phyloP scores from a whole-genome alignment of 1,284 basidiomycete genomes.

The Tilletia walkeri region DNA sequence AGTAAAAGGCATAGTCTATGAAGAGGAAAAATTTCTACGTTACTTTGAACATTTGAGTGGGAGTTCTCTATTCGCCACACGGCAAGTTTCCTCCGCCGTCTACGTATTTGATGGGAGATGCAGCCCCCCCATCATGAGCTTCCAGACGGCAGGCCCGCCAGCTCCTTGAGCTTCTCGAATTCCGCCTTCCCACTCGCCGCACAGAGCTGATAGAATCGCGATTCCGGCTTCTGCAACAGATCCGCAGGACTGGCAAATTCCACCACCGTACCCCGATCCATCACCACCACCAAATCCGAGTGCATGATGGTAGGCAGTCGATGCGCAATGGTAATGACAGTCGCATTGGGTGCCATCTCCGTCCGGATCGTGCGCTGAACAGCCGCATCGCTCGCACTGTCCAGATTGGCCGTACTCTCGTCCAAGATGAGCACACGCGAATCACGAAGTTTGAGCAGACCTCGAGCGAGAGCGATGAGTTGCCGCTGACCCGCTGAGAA shows the following conservation, averaged over 20 bases:
- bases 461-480: conserved; percentile 62
- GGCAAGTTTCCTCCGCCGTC: too few species aligned
- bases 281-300: conserved; percentile 62
- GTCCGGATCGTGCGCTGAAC: conserved; percentile 60
- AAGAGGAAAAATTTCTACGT: too few species aligned
- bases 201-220: conserved; percentile 65
- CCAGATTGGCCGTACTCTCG: conserved; percentile 59
- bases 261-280: conserved; percentile 66
- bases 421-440: conserved; percentile 62
- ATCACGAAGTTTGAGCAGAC: conserved; percentile 59
- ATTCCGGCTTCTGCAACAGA: conserved; percentile 64
- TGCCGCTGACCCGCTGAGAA: conserved; percentile 62
- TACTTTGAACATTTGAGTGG: too few species aligned
- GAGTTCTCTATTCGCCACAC: too few species aligned
- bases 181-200: conserved; percentile 72
- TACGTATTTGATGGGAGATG: too few species aligned
- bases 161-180: conserved; percentile 65
- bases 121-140: too few species aligned
- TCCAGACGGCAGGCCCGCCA: conserved; percentile 37
- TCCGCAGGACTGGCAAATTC: conserved; percentile 74
- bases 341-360: conserved; percentile 56
- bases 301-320: conserved; percentile 66
- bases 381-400: conserved; percentile 58
- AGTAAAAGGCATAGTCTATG: too few species aligned
- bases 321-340: conserved; percentile 65